phyloP scores from a whole-genome alignment of 306 rosid species.

The Gastrolobium villosum region DNA sequence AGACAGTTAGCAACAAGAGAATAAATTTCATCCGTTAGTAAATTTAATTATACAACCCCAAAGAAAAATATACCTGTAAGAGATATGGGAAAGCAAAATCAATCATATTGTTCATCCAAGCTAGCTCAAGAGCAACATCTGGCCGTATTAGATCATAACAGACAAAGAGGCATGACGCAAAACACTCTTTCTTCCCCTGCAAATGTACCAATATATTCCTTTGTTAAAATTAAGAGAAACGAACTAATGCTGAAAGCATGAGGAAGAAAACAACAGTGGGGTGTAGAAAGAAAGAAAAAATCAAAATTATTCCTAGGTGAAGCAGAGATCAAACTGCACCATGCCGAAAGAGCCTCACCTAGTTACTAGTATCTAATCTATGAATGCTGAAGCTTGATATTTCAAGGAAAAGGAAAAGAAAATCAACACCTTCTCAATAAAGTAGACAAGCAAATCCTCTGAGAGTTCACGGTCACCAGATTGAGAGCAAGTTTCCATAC shows the following conservation, averaged over 20 bases:
- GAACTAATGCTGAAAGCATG: slow-evolving; percentile 10
- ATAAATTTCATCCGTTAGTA: neutral
- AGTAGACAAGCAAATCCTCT: slow-evolving; percentile 90
- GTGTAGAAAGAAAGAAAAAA: neutral
- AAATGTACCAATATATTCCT: slow-evolving; percentile 41
- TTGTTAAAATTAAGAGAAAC: slow-evolving; percentile 36
- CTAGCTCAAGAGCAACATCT: slow-evolving; percentile 88
- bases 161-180: slow-evolving; percentile 96
- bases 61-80: slow-evolving; percentile 65
- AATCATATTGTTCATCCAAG: slow-evolving; percentile 93
- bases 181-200: slow-evolving; percentile 98
- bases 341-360: slow-evolving; percentile 17
- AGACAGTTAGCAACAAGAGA: slow-evolving; percentile 30
- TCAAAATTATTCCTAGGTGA: slow-evolving; percentile 27
- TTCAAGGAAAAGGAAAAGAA: slow-evolving; percentile 28
- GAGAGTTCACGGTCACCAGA: slow-evolving; percentile 97
- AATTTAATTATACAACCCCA: slow-evolving; percentile 4
- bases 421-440: slow-evolving; percentile 80
- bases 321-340: slow-evolving; percentile 22
- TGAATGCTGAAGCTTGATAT: slow-evolving; percentile 8
- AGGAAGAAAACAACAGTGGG: slow-evolving; percentile 18
- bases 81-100: slow-evolving; percentile 94
- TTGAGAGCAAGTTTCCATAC: slow-evolving; percentile 97
- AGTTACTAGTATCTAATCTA: slow-evolving; percentile 2
- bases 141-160: slow-evolving; percentile 89